Percentiles rank a stretch among this genome's conserved stretches.
phyloP scores from a whole-genome alignment of 2,329 filamentous ascomycete genomes.

The Intubia oerlemansii region DNA sequence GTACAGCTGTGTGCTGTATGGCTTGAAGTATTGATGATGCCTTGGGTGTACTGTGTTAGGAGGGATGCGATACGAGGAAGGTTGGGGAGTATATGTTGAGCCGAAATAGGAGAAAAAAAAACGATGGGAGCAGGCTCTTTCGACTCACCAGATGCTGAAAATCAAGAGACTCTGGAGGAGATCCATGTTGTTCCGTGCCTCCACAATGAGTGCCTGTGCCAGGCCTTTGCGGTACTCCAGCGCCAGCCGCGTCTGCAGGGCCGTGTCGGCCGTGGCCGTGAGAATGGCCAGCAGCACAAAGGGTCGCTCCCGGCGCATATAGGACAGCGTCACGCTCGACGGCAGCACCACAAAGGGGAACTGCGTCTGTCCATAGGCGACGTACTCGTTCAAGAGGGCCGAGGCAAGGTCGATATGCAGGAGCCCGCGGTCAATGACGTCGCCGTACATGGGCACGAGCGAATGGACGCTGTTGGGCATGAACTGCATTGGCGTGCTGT shows the following conservation, averaged over 20 bases:
- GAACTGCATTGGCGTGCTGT: too few relatives aligned
- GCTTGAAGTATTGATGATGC: conserved; percentile 8
- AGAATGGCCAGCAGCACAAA: conserved; percentile 8
- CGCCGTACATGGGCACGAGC: conserved; percentile 1
- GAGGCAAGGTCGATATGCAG: conserved; percentile 5
- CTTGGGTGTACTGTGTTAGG: conserved; percentile 3
- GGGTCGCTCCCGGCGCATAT: conserved; percentile 8
- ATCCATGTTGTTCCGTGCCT: conserved; percentile 7
- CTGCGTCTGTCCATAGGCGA: conserved; percentile 1
- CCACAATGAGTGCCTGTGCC: conserved; percentile 8
- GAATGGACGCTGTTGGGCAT: too few relatives aligned
- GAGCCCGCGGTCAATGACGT: conserved; percentile 7
- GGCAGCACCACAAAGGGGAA: conserved; percentile 8
- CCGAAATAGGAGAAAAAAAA: too few relatives aligned
- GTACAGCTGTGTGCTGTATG: conserved; percentile 8
- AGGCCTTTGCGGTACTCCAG: conserved; percentile 8
- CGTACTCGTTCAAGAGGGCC: conserved; percentile 3
- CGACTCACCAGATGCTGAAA: conserved; percentile 8
- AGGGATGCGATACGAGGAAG: too few relatives aligned
- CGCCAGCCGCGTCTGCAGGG: conserved; percentile 6
- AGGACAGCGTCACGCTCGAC: conserved; percentile 3
- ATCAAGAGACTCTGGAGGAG: conserved; percentile 9
- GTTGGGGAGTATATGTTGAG: too few relatives aligned
- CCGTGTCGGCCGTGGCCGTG: conserved; percentile 2
- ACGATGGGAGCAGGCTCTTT: too few relatives aligned